Evolutionary conservation across 345 rosid genomes (phyloP).

Genomic region (thale cress (Arabidopsis thaliana)): DNA sequence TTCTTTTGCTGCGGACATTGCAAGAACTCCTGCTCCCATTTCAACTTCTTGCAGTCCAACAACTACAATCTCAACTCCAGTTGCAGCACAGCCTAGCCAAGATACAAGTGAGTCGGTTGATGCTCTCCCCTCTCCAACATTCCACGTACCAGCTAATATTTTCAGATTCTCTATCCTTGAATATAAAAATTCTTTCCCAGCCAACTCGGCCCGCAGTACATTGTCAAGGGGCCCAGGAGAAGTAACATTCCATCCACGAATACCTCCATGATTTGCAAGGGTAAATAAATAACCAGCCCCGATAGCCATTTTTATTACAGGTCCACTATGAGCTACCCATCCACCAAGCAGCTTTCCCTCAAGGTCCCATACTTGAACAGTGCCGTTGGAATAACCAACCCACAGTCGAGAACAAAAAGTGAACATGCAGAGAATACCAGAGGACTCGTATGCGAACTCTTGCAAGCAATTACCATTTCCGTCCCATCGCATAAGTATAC

Average conservation of each 20-base stretch:
- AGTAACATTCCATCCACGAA: conserved; percentile 79
- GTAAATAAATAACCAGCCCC: conserved; percentile 74
- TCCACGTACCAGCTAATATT: conserved; percentile 76
- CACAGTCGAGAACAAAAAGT: conserved; percentile 65
- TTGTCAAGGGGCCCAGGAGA: conserved; percentile 78
- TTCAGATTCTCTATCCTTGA: conserved; percentile 65
- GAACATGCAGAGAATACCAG: conserved; percentile 67
- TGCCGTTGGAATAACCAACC: conserved; percentile 73
- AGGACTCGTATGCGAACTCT: conserved; percentile 61
- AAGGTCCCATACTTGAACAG: conserved; percentile 69
- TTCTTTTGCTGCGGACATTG: conserved; percentile 90
- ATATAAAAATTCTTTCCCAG: conserved; percentile 63
- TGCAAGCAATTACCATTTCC: conserved; percentile 79
- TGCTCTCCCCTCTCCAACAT: conserved; percentile 83
- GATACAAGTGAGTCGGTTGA: conserved; percentile 64
- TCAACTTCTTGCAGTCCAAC: conserved; percentile 89
- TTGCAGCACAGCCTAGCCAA: conserved; percentile 70
- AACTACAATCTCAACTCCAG: conserved; percentile 72
- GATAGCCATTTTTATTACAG: conserved; percentile 65
- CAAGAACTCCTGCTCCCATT: conserved; percentile 91
- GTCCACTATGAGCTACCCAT: conserved; percentile 79
- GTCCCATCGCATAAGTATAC: conserved; percentile 84
- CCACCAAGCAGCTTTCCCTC: conserved; percentile 69
- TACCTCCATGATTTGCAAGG: conserved; percentile 82
- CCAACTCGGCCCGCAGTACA: conserved; percentile 62